phyloP scores from a whole-genome alignment of 371 early-diverging fungal species.

The Apophysomyces ossiformis region DNA sequence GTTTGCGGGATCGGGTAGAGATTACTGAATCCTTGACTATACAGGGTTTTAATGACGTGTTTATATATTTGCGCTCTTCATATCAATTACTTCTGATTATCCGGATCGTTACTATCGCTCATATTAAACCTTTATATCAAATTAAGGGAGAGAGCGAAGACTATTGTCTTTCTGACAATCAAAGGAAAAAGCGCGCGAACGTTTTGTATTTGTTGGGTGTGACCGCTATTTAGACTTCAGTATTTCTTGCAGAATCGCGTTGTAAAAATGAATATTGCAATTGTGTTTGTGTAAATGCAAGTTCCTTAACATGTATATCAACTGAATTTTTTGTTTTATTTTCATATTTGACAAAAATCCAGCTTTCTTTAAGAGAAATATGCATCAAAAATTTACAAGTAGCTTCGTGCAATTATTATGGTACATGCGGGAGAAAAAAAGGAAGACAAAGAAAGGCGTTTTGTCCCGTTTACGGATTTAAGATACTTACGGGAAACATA shows the following conservation, averaged over 20 bases:
- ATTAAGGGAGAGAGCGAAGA: neutral
- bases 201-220: neutral
- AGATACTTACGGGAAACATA: neutral
- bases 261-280: too few relatives aligned
- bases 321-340: too few relatives aligned
- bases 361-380: neutral
- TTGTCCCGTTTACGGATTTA: neutral
- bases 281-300: too few relatives aligned
- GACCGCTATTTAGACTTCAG: too few relatives aligned
- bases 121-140: neutral
- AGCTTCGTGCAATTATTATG: neutral
- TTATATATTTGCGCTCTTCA: too few relatives aligned
- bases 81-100: neutral
- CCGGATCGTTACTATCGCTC: constrained; percentile 1
- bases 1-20: constrained; percentile 8
- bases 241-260: too few relatives aligned
- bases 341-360: too few relatives aligned
- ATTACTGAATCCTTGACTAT: neutral
- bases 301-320: too few relatives aligned
- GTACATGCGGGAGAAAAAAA: neutral
- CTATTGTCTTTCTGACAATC: neutral
- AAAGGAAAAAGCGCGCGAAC: constrained; percentile 2
- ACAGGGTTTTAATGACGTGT: neutral
- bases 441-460: neutral
- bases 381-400: constrained; percentile 10